Percentiles rank a stretch among this genome's conserved stretches.
These are phyloP conservation scores for Xylaria sp. DNA, from an alignment of 2,329 filamentous ascomycete genomes.

Conservation along the genomic window DNA sequence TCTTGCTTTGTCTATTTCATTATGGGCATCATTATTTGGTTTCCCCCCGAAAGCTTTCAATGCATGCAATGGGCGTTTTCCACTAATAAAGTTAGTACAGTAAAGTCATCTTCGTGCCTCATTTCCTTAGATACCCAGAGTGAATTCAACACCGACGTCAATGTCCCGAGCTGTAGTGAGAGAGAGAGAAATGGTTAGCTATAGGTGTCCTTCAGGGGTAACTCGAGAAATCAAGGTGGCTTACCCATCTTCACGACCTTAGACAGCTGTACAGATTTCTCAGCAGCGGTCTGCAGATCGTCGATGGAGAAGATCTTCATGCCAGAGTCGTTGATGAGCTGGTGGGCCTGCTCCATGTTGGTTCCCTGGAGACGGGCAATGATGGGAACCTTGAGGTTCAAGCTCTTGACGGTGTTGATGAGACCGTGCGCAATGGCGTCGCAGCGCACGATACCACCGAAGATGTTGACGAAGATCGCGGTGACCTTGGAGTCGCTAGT, in stretches of 20 bases:
- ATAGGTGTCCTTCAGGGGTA: conserved; percentile 7
- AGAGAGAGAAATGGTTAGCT: conserved; percentile 12
- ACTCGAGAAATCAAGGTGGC: conserved; percentile 32
- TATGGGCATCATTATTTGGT: conserved; percentile 10
- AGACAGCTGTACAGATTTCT: conserved; percentile 97
- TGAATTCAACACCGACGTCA: conserved; percentile 94
- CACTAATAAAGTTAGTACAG: conserved; percentile 35
- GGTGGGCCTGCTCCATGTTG: conserved; percentile 92
- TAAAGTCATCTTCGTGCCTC: conserved; percentile 22
- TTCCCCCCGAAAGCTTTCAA: conserved; percentile 5
- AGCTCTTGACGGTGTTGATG: conserved; percentile 87
- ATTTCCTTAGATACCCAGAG: conserved; percentile 74
- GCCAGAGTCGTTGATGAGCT: conserved; percentile 91
- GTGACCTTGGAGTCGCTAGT: conserved; percentile 97
- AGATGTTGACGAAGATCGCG: conserved; percentile 99
- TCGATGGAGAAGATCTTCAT: conserved; percentile 99
- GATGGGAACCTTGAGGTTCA: conserved; percentile 95
- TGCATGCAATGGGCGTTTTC: conserved; percentile 18
- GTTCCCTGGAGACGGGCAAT: conserved; percentile 96
- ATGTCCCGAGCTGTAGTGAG: conserved; percentile 71
- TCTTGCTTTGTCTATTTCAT: conserved; percentile 11
- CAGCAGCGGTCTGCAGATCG: conserved; percentile 91
- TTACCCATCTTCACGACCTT: conserved; percentile 98
- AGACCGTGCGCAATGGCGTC: conserved; percentile 95
- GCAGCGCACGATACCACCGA: conserved; percentile 96